Conservation (phyloP, 2,329 filamentous ascomycete species). For the Ascochyta viciae-villosae region DNA sequence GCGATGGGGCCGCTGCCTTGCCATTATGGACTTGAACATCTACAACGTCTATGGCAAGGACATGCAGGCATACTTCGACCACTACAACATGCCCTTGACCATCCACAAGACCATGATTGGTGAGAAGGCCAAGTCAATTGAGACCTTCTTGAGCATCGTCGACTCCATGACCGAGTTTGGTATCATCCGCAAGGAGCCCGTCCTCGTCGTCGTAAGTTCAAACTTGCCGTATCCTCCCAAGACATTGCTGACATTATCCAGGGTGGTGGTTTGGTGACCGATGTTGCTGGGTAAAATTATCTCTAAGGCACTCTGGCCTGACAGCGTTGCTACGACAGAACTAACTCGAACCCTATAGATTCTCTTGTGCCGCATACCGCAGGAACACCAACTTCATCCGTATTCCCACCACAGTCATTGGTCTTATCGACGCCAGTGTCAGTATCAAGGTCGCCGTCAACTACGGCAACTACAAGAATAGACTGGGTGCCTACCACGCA, state of each 20-base stretch:
- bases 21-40: conserved; percentile 75
- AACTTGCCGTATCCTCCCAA: not conserved
- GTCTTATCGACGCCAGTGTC: conserved; percentile 76
- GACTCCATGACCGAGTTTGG: conserved; percentile 79
- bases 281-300: conserved; percentile 69
- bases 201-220: conserved; percentile 43
- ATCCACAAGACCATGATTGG: conserved; percentile 78
- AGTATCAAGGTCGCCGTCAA: conserved; percentile 82
- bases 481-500: conserved; percentile 75
- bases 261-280: conserved; percentile 52
- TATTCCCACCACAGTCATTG: conserved; percentile 76
- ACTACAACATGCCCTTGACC: conserved; percentile 67
- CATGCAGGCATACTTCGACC: conserved; percentile 72
- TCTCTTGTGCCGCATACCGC: conserved; percentile 73
- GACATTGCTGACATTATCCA: conserved; percentile 18
- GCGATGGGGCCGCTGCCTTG: conserved; percentile 69
- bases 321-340: conserved; percentile 23
- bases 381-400: conserved; percentile 77
- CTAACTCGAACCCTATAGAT: conserved; percentile 36
- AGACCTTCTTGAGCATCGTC: conserved; percentile 72
- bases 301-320: conserved; percentile 60
- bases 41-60: conserved; percentile 70
- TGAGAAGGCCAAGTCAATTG: conserved; percentile 77
- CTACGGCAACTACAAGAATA: conserved; percentile 78
- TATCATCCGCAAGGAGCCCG: conserved; percentile 66